Percentiles rank a stretch among this genome's conserved stretches.
phyloP scores from a whole-genome alignment of 2,329 filamentous ascomycete genomes.

The Nemania sp. region DNA sequence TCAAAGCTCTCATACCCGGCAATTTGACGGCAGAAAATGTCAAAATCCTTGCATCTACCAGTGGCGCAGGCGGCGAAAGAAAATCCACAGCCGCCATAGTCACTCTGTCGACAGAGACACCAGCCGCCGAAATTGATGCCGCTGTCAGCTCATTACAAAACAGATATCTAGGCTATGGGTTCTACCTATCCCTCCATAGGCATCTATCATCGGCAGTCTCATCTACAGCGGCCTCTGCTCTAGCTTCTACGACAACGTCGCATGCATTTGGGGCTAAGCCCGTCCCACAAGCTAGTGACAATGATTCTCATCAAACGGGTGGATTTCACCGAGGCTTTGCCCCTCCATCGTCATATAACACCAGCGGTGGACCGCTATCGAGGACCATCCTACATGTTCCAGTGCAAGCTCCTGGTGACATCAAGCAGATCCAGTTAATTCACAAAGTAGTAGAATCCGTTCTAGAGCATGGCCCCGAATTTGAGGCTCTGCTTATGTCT shows the following conservation, averaged over 20 bases:
- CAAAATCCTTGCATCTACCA: constrained; percentile 64
- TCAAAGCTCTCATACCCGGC: constrained; percentile 62
- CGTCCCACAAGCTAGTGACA: constrained; percentile 49
- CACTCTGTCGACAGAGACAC: constrained; percentile 77
- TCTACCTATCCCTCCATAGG: constrained; percentile 76
- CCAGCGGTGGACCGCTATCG: constrained; percentile 47
- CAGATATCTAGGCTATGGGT: constrained; percentile 82
- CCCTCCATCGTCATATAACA: constrained; percentile 70
- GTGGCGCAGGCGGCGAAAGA: constrained; percentile 60
- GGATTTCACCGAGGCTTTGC: constrained; percentile 67
- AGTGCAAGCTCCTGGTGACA: constrained; percentile 74
- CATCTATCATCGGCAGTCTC: constrained; percentile 79
- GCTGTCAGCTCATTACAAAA: constrained; percentile 79
- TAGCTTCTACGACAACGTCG: constrained; percentile 52
- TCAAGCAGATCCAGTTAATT: constrained; percentile 79
- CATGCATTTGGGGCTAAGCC: constrained; percentile 80
- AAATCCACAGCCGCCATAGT: constrained; percentile 79
- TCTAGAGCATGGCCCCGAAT: constrained; percentile 78
- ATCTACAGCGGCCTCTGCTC: constrained; percentile 45
- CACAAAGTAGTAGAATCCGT: constrained; percentile 85
- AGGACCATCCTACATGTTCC: constrained; percentile 64
- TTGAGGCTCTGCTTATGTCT: constrained; percentile 91
- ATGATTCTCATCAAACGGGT: constrained; percentile 47
- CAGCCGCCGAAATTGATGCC: constrained; percentile 80
- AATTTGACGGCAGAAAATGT: constrained; percentile 72